Evolutionary conservation across 805 yeast species (phyloP), one percentile per base, ranked within the genome.

Genomic region (Clavispora fructus): DNA sequence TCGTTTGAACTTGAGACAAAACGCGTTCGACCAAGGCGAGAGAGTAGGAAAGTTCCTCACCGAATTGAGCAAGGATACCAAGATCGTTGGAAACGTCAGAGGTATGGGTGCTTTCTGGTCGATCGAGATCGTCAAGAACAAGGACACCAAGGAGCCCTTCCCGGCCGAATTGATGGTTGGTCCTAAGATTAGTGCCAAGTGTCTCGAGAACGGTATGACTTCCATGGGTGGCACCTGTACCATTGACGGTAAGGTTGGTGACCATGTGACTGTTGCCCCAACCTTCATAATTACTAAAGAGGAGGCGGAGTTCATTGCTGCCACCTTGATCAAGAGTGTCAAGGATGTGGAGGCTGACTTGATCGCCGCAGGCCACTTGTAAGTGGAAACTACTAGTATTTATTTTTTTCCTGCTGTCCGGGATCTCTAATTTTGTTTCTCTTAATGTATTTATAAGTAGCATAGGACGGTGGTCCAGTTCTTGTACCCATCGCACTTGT

Each of bases 71-170:
- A 38, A 16, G 35, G 45, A 43, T 11, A 47, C 51, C 11, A 25
- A 40, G 30, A 53, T 58, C 23, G 80, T 71, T 19, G 86, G 84
- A 48, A 82, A 81, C 53, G 74, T 81, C 33, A 73, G 87, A 62
- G 87, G 87, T 45, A 66, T 78, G 47, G 86, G 85, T 50, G 76
- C 79, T 35, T 81, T 81, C 63, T 70, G 82, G 74, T 68, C 80
- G 5, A 55, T 81, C 40, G 86, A 81, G 60, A 67, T 79, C 43
- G 84, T 79, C 48, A 71, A 77, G 55, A 72, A 80, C 56, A 75
- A 69, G 51, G 60, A 56, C 14, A 74, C 83, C 16, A 79, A 78
- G 54, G 77, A 76, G 58, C 65, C 74, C 11, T 77, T 78, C 49
- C 69, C 65, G 30, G 60, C 66, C 37, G 56, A 58, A 14, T 46